Evolutionary conservation across 441 rosid species (phyloP).

Genomic region (Breynia disticha): DNA sequence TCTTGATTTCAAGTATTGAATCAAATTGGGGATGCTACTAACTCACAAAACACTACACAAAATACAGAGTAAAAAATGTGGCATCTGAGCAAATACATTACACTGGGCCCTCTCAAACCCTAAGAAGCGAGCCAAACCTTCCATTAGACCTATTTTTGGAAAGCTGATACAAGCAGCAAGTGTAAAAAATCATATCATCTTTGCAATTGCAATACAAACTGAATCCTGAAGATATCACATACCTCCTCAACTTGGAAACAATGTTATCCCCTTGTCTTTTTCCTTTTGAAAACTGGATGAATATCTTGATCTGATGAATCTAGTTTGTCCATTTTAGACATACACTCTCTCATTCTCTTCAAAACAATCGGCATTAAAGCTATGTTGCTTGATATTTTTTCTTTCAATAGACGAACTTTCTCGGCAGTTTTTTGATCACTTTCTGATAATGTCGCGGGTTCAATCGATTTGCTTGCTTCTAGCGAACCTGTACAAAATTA

Average conservation of each 20-base stretch:
- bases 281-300: conserved; percentile 40
- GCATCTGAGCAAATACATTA: conserved; percentile 13
- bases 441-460: conserved; percentile 8
- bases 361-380: conserved; percentile 32
- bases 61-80: conserved; percentile 10
- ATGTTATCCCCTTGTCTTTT: conserved; percentile 21
- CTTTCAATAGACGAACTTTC: conserved; percentile 30
- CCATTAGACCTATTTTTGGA: background rate
- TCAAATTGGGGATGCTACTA: background rate
- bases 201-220: conserved; percentile 9
- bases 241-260: background rate
- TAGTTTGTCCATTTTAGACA: conserved; percentile 33
- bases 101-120: conserved; percentile 7
- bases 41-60: conserved; percentile 14
- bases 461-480: conserved; percentile 12
- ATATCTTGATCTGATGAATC: conserved; percentile 26
- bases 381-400: conserved; percentile 33
- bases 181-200: background rate
- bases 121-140: background rate
- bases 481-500: conserved; percentile 14
- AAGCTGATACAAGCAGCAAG: conserved; percentile 6
- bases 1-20: conserved; percentile 3
- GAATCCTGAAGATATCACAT: conserved; percentile 3
- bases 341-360: conserved; percentile 46
- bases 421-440: conserved; percentile 22